phyloP scores from a whole-genome alignment of 2,329 filamentous ascomycete species.

The Chalaropsis thielavioides region DNA sequence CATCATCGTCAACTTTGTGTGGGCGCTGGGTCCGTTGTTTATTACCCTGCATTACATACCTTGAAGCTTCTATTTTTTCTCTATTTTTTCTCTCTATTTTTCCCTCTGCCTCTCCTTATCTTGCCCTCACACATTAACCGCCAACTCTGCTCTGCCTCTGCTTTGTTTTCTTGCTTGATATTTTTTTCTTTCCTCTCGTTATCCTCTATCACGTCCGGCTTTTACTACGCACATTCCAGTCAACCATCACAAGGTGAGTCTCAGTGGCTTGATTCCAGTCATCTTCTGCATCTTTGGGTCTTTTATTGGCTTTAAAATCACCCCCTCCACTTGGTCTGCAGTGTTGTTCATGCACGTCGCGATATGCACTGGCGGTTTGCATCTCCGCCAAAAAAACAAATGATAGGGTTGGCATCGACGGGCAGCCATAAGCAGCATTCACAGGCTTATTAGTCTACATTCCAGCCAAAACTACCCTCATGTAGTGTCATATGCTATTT shows the following conservation, averaged over 20 bases:
- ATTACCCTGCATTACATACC: slow-evolving; percentile 13
- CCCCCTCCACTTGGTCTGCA: background rate
- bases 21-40: slow-evolving; percentile 13
- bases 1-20: slow-evolving; percentile 3
- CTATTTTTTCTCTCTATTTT: background rate
- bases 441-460: background rate
- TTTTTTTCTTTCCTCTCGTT: slow-evolving; percentile 7
- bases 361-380: background rate
- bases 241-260: background rate
- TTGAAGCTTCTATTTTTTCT: slow-evolving; percentile 1
- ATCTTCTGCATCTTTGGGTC: background rate
- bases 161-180: background rate
- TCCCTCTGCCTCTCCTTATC: slow-evolving; percentile 6
- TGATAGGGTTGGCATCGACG: background rate
- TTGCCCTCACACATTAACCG: background rate
- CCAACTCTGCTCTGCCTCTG: background rate
- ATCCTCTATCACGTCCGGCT: background rate
- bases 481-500: background rate
- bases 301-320: background rate
- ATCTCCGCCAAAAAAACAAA: too few relatives aligned
- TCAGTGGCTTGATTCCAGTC: background rate
- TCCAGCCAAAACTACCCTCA: background rate
- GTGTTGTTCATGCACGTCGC: background rate
- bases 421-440: background rate
- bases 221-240: background rate